Percentiles rank a stretch among this genome's conserved stretches.
Conservation (phyloP, 108 stramenopile genomes). For the Skeletonema potamos region DNA sequence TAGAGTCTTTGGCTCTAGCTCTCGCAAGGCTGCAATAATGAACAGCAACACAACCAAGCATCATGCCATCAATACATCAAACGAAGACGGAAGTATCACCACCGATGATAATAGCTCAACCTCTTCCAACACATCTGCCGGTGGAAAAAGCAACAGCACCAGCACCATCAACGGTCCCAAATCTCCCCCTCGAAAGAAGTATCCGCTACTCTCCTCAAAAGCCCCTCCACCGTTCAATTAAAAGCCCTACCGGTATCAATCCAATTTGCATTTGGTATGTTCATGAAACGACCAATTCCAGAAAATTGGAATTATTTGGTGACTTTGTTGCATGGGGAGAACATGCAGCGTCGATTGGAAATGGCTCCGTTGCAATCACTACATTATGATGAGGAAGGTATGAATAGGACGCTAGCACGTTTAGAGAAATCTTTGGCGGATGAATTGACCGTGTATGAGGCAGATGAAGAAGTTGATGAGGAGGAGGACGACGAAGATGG, state of each 20-base stretch:
- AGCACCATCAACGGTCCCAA: background rate
- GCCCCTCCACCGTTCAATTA: background rate
- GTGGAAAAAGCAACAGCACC: background rate
- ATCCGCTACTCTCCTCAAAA: background rate
- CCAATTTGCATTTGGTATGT: background rate
- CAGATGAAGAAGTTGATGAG: too few species aligned
- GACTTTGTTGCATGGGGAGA: background rate
- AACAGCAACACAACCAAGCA: background rate
- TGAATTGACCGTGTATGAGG: background rate
- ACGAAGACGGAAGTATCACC: background rate
- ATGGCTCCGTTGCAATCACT: background rate
- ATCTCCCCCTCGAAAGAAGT: background rate
- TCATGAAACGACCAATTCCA: background rate
- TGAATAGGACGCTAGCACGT: background rate
- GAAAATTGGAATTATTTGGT: background rate
- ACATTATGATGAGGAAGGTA: too few species aligned
- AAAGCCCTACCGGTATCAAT: background rate
- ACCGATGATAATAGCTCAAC: background rate
- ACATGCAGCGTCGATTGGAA: background rate
- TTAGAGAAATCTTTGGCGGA: background rate
- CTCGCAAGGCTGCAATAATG: background rate
- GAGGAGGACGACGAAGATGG: background rate
- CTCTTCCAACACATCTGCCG: background rate
- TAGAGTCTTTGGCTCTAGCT: too few species aligned
- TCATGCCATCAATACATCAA: background rate